These are phyloP conservation scores for Prunus campanulata DNA, from an alignment of 306 rosid genomes.

Conservation along the genomic window DNA sequence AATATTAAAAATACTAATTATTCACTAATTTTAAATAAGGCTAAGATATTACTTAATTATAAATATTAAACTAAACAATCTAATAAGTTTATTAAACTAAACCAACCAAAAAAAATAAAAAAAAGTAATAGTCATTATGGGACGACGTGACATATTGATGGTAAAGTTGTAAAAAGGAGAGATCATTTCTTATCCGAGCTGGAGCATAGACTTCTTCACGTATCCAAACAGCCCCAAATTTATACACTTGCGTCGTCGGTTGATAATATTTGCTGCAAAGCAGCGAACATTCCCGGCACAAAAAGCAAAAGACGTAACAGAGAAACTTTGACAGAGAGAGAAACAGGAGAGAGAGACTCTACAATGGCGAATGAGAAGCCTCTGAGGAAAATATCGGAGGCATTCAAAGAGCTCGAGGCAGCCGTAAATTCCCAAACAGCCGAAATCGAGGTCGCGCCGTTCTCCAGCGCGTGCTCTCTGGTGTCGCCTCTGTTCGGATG, in stretches of 20 bases:
- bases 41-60: too few relatives aligned
- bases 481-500: conserved; percentile 86
- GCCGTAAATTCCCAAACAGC: conserved; percentile 41
- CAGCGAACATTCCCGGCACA: not conserved
- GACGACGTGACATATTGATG: too few relatives aligned
- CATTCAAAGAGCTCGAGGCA: conserved; percentile 60
- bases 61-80: too few relatives aligned
- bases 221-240: not conserved
- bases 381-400: conserved; percentile 54
- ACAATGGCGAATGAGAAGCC: conserved; percentile 60
- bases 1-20: too few relatives aligned
- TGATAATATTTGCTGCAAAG: not conserved
- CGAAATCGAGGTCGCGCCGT: conserved; percentile 56
- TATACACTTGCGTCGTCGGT: not conserved
- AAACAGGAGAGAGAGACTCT: not conserved
- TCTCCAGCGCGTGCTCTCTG: conserved; percentile 74
- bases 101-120: too few relatives aligned
- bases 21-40: too few relatives aligned
- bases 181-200: not conserved
- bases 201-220: not conserved
- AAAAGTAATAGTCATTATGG: too few relatives aligned
- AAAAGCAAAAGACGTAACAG: not conserved
- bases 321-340: not conserved
- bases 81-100: too few relatives aligned
- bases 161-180: too few relatives aligned